Conservation (phyloP, 1,284 basidiomycete genomes). For the Trichosporon sp. region DNA sequence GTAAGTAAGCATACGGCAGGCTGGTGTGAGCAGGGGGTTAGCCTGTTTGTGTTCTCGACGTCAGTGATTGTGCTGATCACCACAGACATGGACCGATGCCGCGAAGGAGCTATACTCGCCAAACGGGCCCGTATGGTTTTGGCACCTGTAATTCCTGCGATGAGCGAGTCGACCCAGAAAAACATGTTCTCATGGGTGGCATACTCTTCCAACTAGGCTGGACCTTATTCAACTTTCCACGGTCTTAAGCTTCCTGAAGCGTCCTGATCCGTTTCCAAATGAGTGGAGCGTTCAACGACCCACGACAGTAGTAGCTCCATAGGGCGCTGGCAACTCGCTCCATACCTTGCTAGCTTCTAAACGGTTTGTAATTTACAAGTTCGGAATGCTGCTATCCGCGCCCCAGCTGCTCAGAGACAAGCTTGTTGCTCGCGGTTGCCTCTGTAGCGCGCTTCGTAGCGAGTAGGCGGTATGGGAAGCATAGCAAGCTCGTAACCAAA, state of each 20-base stretch:
- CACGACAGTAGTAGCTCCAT: neutral
- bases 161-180: neutral
- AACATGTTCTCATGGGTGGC: too few species aligned
- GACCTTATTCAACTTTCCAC: neutral
- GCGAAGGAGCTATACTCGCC: conserved; percentile 33
- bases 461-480: neutral
- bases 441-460: neutral
- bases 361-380: neutral
- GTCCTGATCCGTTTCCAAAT: neutral
- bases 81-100: conserved; percentile 38
- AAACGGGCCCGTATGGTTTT: conserved; percentile 42
- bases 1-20: conserved; percentile 22
- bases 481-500: neutral
- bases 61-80: neutral
- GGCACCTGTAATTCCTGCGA: conserved; percentile 17
- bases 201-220: neutral
- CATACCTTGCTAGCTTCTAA: neutral
- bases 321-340: too few species aligned
- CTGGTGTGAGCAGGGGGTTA: neutral
- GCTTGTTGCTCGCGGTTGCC: neutral
- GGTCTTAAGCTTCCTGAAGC: neutral
- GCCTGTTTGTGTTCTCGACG: neutral
- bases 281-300: neutral
- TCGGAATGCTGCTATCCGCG: neutral
- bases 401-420: neutral